Evolutionary conservation across 1,284 basidiomycete genomes (phyloP).

Genomic region (Amylostereum chailletii): DNA sequence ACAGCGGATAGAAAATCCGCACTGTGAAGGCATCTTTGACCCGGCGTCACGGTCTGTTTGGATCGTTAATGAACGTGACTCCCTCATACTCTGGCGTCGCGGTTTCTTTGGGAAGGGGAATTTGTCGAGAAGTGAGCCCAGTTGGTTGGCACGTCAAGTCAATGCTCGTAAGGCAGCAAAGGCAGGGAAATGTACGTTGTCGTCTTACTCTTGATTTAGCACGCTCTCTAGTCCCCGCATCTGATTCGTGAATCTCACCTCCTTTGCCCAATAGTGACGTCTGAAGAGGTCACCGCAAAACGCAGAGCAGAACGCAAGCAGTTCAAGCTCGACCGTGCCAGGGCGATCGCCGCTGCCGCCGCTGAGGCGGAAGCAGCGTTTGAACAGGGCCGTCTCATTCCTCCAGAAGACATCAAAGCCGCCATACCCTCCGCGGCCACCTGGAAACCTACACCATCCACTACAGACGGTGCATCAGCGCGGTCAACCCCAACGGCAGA

Average conservation of each 20-base stretch:
- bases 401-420: constrained; percentile 28
- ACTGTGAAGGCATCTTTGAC: constrained; percentile 68
- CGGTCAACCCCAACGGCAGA: background rate
- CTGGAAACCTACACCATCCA: constrained; percentile 45
- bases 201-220: background rate
- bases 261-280: constrained; percentile 48
- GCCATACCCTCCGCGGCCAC: constrained; percentile 70
- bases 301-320: constrained; percentile 79
- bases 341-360: constrained; percentile 62
- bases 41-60: constrained; percentile 71
- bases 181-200: constrained; percentile 45
- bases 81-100: constrained; percentile 72
- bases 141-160: constrained; percentile 75
- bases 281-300: constrained; percentile 83
- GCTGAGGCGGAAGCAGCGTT: constrained; percentile 71
- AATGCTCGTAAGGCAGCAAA: constrained; percentile 43
- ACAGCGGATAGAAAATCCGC: constrained; percentile 45
- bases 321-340: constrained; percentile 87
- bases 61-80: constrained; percentile 57
- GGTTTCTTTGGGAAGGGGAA: constrained; percentile 98
- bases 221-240: background rate
- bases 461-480: constrained; percentile 9
- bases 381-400: constrained; percentile 51
- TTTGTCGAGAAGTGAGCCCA: constrained; percentile 89
- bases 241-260: constrained; percentile 3